phyloP scores from a whole-genome alignment of 1,139 yeast genomes.

The Geotrichum macrosporum region DNA sequence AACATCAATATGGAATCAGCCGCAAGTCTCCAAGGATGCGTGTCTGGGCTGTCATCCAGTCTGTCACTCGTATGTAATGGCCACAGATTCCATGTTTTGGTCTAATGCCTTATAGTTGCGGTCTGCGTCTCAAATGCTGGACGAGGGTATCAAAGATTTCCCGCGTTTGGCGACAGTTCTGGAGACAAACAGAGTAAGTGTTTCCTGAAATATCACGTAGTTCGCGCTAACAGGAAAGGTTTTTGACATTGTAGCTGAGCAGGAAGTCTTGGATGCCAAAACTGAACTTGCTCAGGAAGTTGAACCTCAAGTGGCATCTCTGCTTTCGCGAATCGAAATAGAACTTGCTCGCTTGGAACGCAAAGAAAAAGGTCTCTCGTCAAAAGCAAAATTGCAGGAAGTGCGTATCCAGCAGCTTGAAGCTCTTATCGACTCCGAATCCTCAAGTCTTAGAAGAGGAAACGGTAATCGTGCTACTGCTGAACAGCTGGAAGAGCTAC shows the following conservation, averaged over 20 bases:
- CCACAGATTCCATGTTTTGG: too few relatives aligned
- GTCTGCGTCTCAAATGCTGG: slow-evolving; percentile 25
- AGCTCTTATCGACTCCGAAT: slow-evolving; percentile 6
- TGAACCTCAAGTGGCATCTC: slow-evolving; percentile 31
- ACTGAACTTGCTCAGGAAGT: slow-evolving; percentile 30
- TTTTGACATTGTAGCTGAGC: slow-evolving; percentile 34
- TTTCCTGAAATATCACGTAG: background rate
- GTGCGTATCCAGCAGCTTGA: slow-evolving; percentile 17
- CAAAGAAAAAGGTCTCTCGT: slow-evolving; percentile 27
- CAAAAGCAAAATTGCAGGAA: slow-evolving; percentile 29
- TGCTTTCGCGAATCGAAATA: slow-evolving; percentile 28
- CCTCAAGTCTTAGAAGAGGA: slow-evolving; percentile 22
- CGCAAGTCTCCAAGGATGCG: slow-evolving; percentile 16
- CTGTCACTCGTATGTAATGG: slow-evolving; percentile 12
- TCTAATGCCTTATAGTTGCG: slow-evolving; percentile 15
- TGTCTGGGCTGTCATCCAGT: slow-evolving; percentile 13
- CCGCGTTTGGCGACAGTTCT: slow-evolving; percentile 28
- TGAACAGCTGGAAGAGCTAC: slow-evolving; percentile 39
- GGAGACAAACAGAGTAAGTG: slow-evolving; percentile 25
- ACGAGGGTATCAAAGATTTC: slow-evolving; percentile 27
- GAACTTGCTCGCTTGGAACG: slow-evolving; percentile 31
- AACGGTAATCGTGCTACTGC: slow-evolving; percentile 31
- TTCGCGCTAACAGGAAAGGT: slow-evolving; percentile 21
- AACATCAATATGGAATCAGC: slow-evolving; percentile 7
- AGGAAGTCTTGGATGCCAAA: slow-evolving; percentile 30